Evolutionary conservation across 1,284 basidiomycete species (phyloP).

Genomic region (Moesziomyces sp.): DNA sequence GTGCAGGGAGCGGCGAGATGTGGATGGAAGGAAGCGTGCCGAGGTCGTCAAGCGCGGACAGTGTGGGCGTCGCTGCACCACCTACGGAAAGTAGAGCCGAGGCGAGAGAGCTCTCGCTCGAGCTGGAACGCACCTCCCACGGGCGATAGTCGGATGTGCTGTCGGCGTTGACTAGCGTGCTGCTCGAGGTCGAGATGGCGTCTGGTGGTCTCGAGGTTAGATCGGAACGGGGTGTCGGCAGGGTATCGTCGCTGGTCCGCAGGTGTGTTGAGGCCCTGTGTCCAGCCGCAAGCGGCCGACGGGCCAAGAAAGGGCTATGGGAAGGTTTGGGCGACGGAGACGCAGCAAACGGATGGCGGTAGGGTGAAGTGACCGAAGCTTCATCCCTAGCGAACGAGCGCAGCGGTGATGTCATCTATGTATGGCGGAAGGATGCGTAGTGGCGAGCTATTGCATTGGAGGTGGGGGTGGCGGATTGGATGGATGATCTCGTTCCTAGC

Average conservation of each 20-base stretch:
- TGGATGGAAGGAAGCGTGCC: conserved; percentile 35
- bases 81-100: conserved; percentile 11
- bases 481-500: conserved; percentile 1
- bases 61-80: conserved; percentile 13
- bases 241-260: neutral
- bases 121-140: conserved; percentile 38
- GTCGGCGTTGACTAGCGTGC: conserved; percentile 48
- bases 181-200: conserved; percentile 48
- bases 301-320: conserved; percentile 30
- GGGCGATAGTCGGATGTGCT: conserved; percentile 31
- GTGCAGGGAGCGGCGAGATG: conserved; percentile 19
- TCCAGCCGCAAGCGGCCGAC: neutral
- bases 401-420: conserved; percentile 27
- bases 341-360: conserved; percentile 33
- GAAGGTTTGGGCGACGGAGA: conserved; percentile 19
- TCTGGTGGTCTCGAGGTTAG: conserved; percentile 16
- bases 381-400: conserved; percentile 30
- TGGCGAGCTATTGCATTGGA: neutral
- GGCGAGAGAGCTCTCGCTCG: conserved; percentile 17
- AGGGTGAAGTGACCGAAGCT: conserved; percentile 21
- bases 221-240: too few relatives aligned
- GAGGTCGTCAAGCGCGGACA: conserved; percentile 22
- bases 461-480: neutral
- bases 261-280: too few relatives aligned
- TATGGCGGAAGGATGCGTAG: neutral